Evolutionary conservation across 2,329 filamentous ascomycete genomes (phyloP).

Genomic region (Boeremia lycopersici): DNA sequence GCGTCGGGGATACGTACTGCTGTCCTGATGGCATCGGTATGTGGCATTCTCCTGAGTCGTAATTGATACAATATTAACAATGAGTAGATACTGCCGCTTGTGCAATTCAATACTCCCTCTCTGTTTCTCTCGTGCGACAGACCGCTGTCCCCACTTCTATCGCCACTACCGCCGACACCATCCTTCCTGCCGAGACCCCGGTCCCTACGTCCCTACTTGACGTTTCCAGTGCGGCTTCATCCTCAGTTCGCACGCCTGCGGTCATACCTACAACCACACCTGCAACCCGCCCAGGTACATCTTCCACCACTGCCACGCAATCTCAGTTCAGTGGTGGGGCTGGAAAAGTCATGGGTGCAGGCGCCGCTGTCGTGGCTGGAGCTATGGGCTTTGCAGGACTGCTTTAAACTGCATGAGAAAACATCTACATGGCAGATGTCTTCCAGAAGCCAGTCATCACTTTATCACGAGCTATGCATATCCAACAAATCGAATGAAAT

Average conservation of each 20-base stretch:
- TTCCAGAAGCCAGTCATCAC: background rate
- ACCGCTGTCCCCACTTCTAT: slow-evolving; percentile 32
- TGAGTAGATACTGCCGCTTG: slow-evolving; percentile 57
- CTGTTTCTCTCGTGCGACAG: slow-evolving; percentile 57
- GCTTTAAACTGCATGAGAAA: background rate
- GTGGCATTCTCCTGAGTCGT: background rate
- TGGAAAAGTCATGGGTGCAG: slow-evolving; percentile 18
- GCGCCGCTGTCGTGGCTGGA: slow-evolving; percentile 27
- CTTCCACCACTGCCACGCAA: slow-evolving; percentile 2
- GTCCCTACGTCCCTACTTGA: slow-evolving; percentile 6
- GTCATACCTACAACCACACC: background rate
- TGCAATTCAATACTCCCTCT: slow-evolving; percentile 57
- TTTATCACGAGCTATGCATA: too few relatives aligned
- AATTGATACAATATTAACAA: background rate
- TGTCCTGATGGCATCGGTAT: slow-evolving; percentile 60
- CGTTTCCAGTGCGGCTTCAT: slow-evolving; percentile 1
- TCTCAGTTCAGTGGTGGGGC: slow-evolving; percentile 25
- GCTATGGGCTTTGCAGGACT: slow-evolving; percentile 6
- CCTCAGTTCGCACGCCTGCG: background rate
- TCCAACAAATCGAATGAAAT: too few relatives aligned
- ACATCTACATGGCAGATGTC: background rate
- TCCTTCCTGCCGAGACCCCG: slow-evolving; percentile 5
- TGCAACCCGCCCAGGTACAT: background rate
- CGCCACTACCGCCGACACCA: background rate
- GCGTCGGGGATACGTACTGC: slow-evolving; percentile 61